phyloP scores from a whole-genome alignment of 2,329 filamentous ascomycete genomes.

The Fusarium sp. region DNA sequence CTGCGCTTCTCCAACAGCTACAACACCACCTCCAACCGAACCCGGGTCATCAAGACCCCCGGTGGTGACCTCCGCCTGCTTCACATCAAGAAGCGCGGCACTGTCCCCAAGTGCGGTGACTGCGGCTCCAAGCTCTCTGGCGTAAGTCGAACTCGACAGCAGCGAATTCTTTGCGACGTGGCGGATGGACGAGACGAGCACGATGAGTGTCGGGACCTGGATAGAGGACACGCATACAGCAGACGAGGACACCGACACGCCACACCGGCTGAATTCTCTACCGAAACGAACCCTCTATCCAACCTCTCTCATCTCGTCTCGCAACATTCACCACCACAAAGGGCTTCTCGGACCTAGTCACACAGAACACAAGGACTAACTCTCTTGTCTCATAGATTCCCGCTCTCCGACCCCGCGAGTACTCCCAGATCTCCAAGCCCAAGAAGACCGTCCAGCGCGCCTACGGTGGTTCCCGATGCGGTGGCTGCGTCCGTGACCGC shows the following conservation, averaged over 20 bases:
- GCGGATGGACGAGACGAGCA: constrained; percentile 27
- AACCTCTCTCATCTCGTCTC: constrained; percentile 3
- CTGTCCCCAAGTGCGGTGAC: constrained; percentile 98
- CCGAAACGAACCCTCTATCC: background rate
- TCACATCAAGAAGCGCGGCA: constrained; percentile 99
- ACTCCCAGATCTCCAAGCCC: constrained; percentile 95
- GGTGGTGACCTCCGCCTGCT: constrained; percentile 95
- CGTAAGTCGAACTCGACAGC: constrained; percentile 73
- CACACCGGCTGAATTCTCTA: background rate
- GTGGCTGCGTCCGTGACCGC: constrained; percentile 97
- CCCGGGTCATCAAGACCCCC: constrained; percentile 94
- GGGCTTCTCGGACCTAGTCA: background rate
- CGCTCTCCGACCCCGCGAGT: constrained; percentile 97
- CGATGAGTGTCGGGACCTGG: constrained; percentile 7
- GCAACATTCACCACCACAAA: constrained; percentile 17
- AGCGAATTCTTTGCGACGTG: constrained; percentile 24
- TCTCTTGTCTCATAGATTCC: constrained; percentile 72
- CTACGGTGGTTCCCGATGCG: constrained; percentile 98
- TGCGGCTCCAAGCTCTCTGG: constrained; percentile 97
- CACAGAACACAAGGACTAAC: constrained; percentile 31
- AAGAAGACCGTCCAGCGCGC: constrained; percentile 99
- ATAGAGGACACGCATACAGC: constrained; percentile 1
- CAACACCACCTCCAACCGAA: constrained; percentile 98
- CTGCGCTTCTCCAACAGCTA: constrained; percentile 69
- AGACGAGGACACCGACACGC: background rate